Conservation (phyloP, 192 early-diverging fungal species). For the Radiomyces spectabilis region DNA sequence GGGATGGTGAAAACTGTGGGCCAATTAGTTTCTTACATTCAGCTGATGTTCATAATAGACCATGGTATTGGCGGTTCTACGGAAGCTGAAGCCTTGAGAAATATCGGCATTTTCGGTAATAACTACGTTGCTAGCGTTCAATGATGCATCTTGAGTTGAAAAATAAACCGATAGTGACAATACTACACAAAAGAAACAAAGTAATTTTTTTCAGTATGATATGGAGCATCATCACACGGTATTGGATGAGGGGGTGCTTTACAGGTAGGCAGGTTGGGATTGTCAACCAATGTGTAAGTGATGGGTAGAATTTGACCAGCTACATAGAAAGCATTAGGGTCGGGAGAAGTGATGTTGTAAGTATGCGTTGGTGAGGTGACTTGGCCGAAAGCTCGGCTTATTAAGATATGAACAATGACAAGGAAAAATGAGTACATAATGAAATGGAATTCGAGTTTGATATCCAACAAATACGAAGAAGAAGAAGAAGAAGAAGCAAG, state of each 20-base stretch:
- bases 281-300: slow-evolving; percentile 13
- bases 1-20: not conserved
- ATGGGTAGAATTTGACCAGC: slow-evolving; percentile 19
- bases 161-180: slow-evolving; percentile 11
- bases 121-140: slow-evolving; percentile 1
- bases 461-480: not conserved
- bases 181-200: not conserved
- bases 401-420: not conserved
- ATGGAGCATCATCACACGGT: not conserved
- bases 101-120: slow-evolving; percentile 24
- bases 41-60: slow-evolving; percentile 13
- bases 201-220: not conserved
- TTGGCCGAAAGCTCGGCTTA: not conserved
- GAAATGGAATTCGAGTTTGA: not conserved
- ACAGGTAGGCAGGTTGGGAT: slow-evolving; percentile 8
- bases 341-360: slow-evolving; percentile 21
- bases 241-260: not conserved
- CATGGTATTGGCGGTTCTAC: slow-evolving; percentile 3
- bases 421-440: not conserved
- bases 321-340: slow-evolving; percentile 20
- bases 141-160: not conserved
- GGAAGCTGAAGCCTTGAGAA: slow-evolving; percentile 14
- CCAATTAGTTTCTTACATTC: slow-evolving; percentile 1
- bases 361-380: slow-evolving; percentile 9
- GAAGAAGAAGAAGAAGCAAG: not conserved